Base-by-base conservation (phyloP, 345 rosid genomes). In the Arabis alpina region DNA sequence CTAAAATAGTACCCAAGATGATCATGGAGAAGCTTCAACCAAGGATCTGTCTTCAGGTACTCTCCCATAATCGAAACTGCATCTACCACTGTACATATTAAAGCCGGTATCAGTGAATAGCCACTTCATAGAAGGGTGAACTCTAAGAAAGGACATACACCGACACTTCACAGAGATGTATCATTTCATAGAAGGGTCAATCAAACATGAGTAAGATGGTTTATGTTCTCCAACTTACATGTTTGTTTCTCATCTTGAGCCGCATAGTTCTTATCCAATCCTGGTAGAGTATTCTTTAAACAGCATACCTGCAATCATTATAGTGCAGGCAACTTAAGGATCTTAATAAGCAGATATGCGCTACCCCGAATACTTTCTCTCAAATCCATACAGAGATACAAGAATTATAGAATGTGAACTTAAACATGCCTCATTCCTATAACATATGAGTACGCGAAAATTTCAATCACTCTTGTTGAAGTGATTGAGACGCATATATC, bases 11-110 rank as follows among this genome's bases (percentile, higher is more conserved):
- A 93, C 98, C 88, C 84, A 45, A 88, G 77, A 68, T 78, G 73
- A 44, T 87, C 66, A 24, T 88, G 81, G 69, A 90, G 74, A 76
- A 86, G 83, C 80, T 82, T 88, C 85, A 90, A 67, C 97, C 97
- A 93, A 28, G 91, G 85, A 69, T 88, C 91, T 53, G 86, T 83
- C 61, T 82, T 87, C 81, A 93, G 45, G 76, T 90, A 93, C 74
- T 93, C 97, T 54, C 91, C 89, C 40, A 88, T 54, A 50, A 87
- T 85, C 44, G 87, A 81, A 72, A 88, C 83, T 9, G 96, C 87
- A 68, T 85, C 89, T 49, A 84, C 66, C 76, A 87, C 93, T 88
- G 87, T 76, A 81, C 61, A 59, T 55, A 56, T 39, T 71, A 24
- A 8, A 75, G 40, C 44, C 2, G 24, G 43, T 45, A 64, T 75